Evolutionary conservation across 495 filamentous ascomycete genomes (phyloP), one percentile per base, ranked within the genome.

Genomic region (Penicillium tannophilum): DNA sequence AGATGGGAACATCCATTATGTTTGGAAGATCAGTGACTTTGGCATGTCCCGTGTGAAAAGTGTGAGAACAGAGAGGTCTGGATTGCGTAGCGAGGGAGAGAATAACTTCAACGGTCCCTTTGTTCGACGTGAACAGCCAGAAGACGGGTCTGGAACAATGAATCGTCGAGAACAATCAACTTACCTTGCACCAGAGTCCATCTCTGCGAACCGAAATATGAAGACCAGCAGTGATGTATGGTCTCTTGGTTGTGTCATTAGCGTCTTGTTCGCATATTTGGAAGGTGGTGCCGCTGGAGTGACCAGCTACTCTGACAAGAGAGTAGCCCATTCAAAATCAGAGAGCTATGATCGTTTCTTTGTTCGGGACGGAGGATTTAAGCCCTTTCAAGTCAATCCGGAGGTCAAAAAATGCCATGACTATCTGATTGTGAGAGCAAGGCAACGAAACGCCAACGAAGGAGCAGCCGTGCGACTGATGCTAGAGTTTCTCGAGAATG

Each of bases 21-120:
- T 76, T 16, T 76, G 73, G 73, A 74, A 74, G 50, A 65, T 76
- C 9, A 74, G 73, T 41, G 73, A 76, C 44, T 76, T 76, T 42
- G 73, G 73, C 10, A 74, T 74, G 66, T 68, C 73, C 39, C 56
- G 65, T n/a, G 63, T 76, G 20, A 76, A 72, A 42, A 20, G 55
- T 58, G 5, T 52, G 36, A 2, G 46, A 54, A 53, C 47, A 66
- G 16, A 61, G 5, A 10, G n/a, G 33, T 43, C 36, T 12, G 19
- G 36, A 5, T 12, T 24, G 31, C 31, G 57, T 30, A 44, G 53
- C 19, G 61, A 61, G 7, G 60, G 51, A 31, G 65, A 71, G 53
- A 59, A 5, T 1, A 28, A 46, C 20, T 50, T 56, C 52, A 56
- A 55, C 30, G 35, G 42, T 19, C 44, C 31, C 23, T 55, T 60